Base-by-base conservation (phyloP, 2,329 filamentous ascomycete species). In the Aschersonia sp. region DNA sequence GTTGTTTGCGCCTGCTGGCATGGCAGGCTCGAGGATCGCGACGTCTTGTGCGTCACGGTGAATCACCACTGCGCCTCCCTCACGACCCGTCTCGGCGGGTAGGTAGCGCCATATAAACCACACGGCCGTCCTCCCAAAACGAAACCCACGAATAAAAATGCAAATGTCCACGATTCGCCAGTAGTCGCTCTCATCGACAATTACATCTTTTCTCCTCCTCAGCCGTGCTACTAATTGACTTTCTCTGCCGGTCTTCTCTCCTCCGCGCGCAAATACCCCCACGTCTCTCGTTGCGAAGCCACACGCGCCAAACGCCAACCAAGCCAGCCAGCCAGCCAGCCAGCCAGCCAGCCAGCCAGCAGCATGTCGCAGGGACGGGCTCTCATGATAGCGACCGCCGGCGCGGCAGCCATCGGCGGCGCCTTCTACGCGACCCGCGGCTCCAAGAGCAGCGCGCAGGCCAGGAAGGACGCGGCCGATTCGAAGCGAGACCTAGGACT, bases 401-500 rank as follows among this genome's bases (percentile, higher is more conserved):
- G 55, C n/a, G 43, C 53, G 22, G 49, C 54, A 22, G 42, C 54
- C 30, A 42, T 60, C n/a, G 58, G 57, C 22, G 56, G 50, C 32
- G 51, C 48, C 22, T 44, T 59, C 44, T 60, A 56, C 54, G 57
- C 56, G 22, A 49, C 49, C 29, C 40, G 43, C 8, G 11, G 22
- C 6, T 41, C 6, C 29, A 43, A 54, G 48, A 32, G 45, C 49
- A 11, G 51, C 46, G 29, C 49, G 48, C 40, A 53, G 48, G 35
- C 50, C 48, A 14, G 46, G 45, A 45, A 49, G 49, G 48, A 44
- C n/a, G 49, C 49, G 22, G 57, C 56, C 4, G 52, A 62, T 9
- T 53, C 58, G 29, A 63, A 63, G 46, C 60, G 56, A 44, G 58
- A 60, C 12, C 56, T 58, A 30, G 60, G 58, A 6, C 53, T 63